Percentiles rank a stretch among this genome's conserved stretches.
Evolutionary conservation across 176 grass and related monocot species (phyloP).

Genomic region (Elymus sibiricus): DNA sequence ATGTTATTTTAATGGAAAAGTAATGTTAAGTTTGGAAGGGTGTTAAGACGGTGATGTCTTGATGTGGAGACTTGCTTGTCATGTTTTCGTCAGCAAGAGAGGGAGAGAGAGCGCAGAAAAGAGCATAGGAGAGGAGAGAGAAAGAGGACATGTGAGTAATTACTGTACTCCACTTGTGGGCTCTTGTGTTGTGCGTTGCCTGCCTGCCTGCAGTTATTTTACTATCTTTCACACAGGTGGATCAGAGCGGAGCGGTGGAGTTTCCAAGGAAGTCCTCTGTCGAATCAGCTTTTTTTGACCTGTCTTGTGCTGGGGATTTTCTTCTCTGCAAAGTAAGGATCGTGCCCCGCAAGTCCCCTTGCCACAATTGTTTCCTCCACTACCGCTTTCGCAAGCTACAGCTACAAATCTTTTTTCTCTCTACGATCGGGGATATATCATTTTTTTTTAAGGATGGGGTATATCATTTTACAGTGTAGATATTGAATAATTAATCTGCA

Average conservation of each 20-base stretch:
- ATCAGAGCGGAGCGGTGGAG: slow-evolving; percentile 1
- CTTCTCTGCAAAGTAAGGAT: not conserved
- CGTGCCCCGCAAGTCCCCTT: slow-evolving; percentile 7
- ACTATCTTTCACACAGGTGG: not conserved
- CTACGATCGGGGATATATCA: not conserved
- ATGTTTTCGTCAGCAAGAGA: not conserved
- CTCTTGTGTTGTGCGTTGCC: not conserved
- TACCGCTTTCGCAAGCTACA: not conserved
- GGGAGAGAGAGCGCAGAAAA: not conserved
- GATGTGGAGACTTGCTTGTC: slow-evolving; percentile 24
- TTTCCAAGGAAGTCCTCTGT: slow-evolving; percentile 25
- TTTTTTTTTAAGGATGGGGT: not conserved
- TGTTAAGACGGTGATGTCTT: slow-evolving; percentile 33
- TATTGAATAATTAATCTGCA: not conserved
- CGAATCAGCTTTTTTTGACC: slow-evolving; percentile 34
- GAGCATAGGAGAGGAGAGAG: not conserved
- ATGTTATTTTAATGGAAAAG: not conserved
- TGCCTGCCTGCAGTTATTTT: not conserved
- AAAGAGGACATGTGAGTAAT: not conserved
- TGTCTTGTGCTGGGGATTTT: not conserved
- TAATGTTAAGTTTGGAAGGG: not conserved
- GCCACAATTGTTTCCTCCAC: not conserved
- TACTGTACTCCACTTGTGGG: not conserved
- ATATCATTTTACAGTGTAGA: not conserved
- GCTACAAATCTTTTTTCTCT: not conserved